A percentile compares a stretch with the other conserved stretches of the same genome.
Conservation (phyloP, 1,284 basidiomycete species). For the Irpex rosettiformis region DNA sequence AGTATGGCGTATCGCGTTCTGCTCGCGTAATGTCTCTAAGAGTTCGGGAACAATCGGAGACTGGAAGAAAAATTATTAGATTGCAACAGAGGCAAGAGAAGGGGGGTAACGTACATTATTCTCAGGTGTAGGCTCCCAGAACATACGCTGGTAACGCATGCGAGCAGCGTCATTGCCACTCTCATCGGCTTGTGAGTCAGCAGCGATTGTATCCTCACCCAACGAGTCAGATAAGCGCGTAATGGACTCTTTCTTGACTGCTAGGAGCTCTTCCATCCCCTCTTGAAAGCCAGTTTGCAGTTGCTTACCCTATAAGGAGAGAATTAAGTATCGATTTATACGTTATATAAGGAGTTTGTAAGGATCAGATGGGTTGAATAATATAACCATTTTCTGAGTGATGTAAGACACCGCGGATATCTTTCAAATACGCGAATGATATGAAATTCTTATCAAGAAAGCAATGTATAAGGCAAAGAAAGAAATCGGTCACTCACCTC, state of each 20-base stretch:
- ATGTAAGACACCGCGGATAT: conserved; percentile 58
- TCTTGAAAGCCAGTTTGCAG: conserved; percentile 65
- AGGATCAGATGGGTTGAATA: conserved; percentile 63
- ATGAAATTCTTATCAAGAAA: conserved; percentile 43
- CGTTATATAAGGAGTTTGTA: not conserved
- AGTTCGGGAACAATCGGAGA: conserved; percentile 52
- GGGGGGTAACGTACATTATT: conserved; percentile 44
- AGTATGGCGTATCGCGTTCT: conserved; percentile 23
- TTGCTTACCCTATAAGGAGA: conserved; percentile 41
- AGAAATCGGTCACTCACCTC: conserved; percentile 24
- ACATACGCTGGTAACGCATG: conserved; percentile 64
- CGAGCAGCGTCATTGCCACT: conserved; percentile 55
- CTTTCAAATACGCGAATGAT: conserved; percentile 70
- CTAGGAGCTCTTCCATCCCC: conserved; percentile 70
- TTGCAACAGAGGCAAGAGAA: not conserved
- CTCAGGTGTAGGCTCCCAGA: conserved; percentile 72
- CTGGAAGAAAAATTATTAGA: conserved; percentile 30
- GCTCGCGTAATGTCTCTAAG: conserved; percentile 37
- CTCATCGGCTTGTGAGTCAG: conserved; percentile 56
- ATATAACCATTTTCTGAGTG: conserved; percentile 48
- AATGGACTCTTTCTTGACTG: conserved; percentile 32
- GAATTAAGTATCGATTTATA: not conserved
- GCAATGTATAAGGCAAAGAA: not conserved
- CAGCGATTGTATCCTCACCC: conserved; percentile 44
- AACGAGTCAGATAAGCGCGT: conserved; percentile 14